These are phyloP conservation scores for Eragrostis tef DNA, from an alignment of 202 grass and related monocot species.

Conservation along the genomic window DNA sequence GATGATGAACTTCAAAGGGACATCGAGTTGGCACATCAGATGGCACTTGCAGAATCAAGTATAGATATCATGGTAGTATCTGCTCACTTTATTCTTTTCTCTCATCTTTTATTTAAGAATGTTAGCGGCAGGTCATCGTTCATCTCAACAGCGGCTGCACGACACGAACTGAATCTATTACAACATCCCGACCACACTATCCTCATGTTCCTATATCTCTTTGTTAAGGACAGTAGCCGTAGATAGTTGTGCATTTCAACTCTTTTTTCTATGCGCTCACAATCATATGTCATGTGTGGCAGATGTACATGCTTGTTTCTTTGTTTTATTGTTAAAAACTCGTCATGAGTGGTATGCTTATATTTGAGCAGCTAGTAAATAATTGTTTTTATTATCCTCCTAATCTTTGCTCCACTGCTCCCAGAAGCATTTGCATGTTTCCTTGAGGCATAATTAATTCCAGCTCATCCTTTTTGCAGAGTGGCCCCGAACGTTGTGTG, in stretches of 20 bases:
- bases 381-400: not conserved
- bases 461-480: slow-evolving; percentile 51
- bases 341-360: too few relatives aligned
- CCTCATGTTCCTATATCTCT: too few relatives aligned
- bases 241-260: not conserved
- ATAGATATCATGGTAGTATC: slow-evolving; percentile 39
- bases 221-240: not conserved
- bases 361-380: not conserved
- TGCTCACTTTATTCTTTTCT: not conserved
- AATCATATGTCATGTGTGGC: too few relatives aligned
- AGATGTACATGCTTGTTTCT: too few relatives aligned
- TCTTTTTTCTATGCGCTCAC: too few relatives aligned
- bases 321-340: too few relatives aligned
- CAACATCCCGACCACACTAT: not conserved
- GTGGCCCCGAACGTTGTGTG: slow-evolving; percentile 21
- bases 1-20: slow-evolving; percentile 67
- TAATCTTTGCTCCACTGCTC: not conserved
- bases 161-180: not conserved
- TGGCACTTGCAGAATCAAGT: slow-evolving; percentile 47
- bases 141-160: not conserved
- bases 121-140: not conserved
- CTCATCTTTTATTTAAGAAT: not conserved
- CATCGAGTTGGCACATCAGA: slow-evolving; percentile 65
- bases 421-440: not conserved
- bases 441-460: slow-evolving; percentile 27